Conservation (phyloP, 192 early-diverging fungal species). For the Podila verticillata region DNA sequence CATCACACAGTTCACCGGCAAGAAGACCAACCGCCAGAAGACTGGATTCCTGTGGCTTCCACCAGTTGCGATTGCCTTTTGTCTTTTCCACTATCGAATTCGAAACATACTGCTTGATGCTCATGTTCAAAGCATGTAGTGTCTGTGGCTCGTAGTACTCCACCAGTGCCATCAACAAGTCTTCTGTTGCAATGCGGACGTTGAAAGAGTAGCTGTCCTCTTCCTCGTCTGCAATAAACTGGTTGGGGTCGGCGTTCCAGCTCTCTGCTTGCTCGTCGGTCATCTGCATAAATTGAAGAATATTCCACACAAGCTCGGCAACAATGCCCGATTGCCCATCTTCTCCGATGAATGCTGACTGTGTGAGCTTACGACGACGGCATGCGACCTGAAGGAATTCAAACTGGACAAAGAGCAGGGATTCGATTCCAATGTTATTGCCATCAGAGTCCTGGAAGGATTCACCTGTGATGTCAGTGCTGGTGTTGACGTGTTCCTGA, state of each 20-base stretch:
- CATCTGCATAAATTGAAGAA: slow-evolving; percentile 80
- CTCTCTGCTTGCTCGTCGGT: slow-evolving; percentile 70
- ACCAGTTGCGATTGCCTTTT: slow-evolving; percentile 47
- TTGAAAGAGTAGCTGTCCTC: slow-evolving; percentile 83
- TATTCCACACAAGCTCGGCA: slow-evolving; percentile 59
- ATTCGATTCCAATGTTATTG: slow-evolving; percentile 66
- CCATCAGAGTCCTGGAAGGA: slow-evolving; percentile 73
- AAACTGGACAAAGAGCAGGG: slow-evolving; percentile 67
- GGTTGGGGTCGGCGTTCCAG: slow-evolving; percentile 85
- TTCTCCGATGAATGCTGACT: slow-evolving; percentile 53
- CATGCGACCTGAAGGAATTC: slow-evolving; percentile 67
- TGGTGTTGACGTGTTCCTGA: slow-evolving; percentile 9
- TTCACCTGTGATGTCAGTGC: slow-evolving; percentile 20
- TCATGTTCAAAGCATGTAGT: slow-evolving; percentile 6
- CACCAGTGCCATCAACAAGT: slow-evolving; percentile 51
- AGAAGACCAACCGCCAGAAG: slow-evolving; percentile 77
- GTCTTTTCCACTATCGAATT: slow-evolving; percentile 41
- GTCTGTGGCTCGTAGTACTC: slow-evolving; percentile 11
- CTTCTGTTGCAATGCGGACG: slow-evolving; percentile 81
- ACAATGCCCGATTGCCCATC: slow-evolving; percentile 57
- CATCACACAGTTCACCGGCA: slow-evolving; percentile 66
- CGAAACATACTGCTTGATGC: slow-evolving; percentile 53
- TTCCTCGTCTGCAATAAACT: slow-evolving; percentile 90
- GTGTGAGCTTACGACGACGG: slow-evolving; percentile 57
- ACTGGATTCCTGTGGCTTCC: slow-evolving; percentile 86